Conservation (phyloP, 129 eudicot genomes). For the Smallanthus sonchifolius region DNA sequence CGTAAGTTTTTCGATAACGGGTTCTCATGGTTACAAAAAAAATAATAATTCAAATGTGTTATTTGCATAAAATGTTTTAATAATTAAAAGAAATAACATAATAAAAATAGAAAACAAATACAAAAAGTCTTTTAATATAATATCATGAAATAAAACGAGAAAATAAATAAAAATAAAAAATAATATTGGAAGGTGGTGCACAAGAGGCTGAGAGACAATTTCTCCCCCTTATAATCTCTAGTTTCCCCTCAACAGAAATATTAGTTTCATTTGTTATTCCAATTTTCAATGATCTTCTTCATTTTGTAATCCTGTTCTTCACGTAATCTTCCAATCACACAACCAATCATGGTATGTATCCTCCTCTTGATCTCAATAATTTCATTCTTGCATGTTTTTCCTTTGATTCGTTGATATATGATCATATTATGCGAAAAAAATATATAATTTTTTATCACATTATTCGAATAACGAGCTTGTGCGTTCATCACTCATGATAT, state of each 20-base stretch:
- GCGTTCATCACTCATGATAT: neutral
- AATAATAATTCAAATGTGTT: too few relatives aligned
- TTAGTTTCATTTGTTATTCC: conserved; percentile 35
- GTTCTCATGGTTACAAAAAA: too few relatives aligned
- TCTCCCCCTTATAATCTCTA: conserved; percentile 32
- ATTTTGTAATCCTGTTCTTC: conserved; percentile 3
- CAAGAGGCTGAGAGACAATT: conserved; percentile 34
- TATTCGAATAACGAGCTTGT: neutral
- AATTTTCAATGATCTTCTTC: conserved; percentile 42
- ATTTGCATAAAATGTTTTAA: too few relatives aligned
- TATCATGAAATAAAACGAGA: neutral
- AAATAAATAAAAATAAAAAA: neutral
- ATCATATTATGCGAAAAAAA: neutral
- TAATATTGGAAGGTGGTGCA: conserved; percentile 31
- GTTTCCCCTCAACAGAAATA: conserved; percentile 22
- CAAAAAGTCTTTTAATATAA: neutral
- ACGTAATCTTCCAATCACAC: conserved; percentile 14
- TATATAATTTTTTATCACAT: neutral
- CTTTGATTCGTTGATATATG: neutral
- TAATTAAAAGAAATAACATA: too few relatives aligned
- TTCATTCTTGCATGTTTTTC: neutral
- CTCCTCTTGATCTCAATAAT: conserved; percentile 2
- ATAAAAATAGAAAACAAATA: too few relatives aligned
- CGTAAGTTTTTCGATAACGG: too few relatives aligned
- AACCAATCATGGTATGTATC: conserved; percentile 46